Evolutionary conservation across 306 rosid genomes (phyloP).

Genomic region (Heteromeles arbutifolia): DNA sequence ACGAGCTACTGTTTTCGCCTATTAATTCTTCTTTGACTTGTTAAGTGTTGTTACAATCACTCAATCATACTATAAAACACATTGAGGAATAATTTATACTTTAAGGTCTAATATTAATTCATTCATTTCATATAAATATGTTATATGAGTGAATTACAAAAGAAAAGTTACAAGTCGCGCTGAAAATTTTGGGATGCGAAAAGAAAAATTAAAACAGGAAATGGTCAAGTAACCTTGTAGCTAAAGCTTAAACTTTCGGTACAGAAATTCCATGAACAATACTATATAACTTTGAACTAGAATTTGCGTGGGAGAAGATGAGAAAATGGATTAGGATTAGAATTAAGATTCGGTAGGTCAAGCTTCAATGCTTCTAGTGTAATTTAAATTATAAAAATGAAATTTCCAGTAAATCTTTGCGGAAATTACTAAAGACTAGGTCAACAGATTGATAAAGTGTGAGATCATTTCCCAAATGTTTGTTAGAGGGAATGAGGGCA

Average conservation of each 20-base stretch:
- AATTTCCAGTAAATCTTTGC: too few species aligned
- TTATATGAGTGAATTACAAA: too few species aligned
- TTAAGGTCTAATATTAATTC: too few species aligned
- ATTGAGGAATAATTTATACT: too few species aligned
- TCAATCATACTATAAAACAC: too few species aligned
- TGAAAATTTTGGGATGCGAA: background rate
- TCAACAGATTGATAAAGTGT: background rate
- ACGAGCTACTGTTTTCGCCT: too few species aligned
- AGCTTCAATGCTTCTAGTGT: background rate
- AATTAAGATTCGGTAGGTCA: background rate
- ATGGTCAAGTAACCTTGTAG: background rate
- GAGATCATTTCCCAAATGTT: background rate
- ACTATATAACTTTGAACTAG: background rate
- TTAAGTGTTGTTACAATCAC: too few species aligned
- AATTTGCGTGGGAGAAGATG: background rate
- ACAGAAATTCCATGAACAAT: background rate
- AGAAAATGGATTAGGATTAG: background rate
- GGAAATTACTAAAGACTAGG: background rate
- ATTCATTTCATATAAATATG: too few species aligned
- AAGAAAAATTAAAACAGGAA: too few species aligned
- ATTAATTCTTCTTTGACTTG: too few species aligned
- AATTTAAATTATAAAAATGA: background rate
- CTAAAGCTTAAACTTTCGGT: background rate
- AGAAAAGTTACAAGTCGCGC: too few species aligned
- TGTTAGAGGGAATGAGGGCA: background rate